A percentile compares a stretch with the other conserved stretches of the same genome.
These are phyloP conservation scores for Colletotrichum karsti DNA, from an alignment of 2,329 filamentous ascomycete species.

Conservation along the genomic window DNA sequence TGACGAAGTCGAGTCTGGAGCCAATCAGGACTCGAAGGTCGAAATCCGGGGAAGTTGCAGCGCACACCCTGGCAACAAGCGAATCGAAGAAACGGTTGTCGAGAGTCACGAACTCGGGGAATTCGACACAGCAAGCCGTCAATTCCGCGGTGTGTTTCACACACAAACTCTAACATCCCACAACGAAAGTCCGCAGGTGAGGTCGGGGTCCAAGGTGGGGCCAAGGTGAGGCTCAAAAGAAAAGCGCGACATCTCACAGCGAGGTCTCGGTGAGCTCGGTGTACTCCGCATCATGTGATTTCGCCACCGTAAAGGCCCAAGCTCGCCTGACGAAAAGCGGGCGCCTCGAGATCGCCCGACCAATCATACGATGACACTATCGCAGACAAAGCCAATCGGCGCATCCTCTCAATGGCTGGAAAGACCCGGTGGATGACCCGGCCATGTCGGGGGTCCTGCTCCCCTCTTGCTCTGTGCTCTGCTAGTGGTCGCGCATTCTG, in stretches of 20 bases:
- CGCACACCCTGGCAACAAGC: not conserved
- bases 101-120: not conserved
- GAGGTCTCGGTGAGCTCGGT: slow-evolving; percentile 24
- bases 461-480: not conserved
- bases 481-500: not conserved
- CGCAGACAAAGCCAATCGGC: slow-evolving; percentile 10
- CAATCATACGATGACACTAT: not conserved
- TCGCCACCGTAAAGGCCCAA: slow-evolving; percentile 10
- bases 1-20: not conserved
- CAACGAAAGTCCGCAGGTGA: not conserved
- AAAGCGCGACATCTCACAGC: not conserved
- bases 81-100: not conserved
- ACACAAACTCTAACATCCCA: not conserved
- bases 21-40: not conserved
- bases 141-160: not conserved
- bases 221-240: slow-evolving; percentile 19
- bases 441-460: not conserved
- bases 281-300: slow-evolving; percentile 28
- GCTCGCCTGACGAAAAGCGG: slow-evolving; percentile 24
- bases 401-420: slow-evolving; percentile 20
- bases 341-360: not conserved
- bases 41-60: not conserved
- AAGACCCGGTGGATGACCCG: not conserved
- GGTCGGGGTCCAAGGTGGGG: slow-evolving; percentile 15
- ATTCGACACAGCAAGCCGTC: not conserved